Evolutionary conservation across 768 basidiomycete species (phyloP), one percentile per base, ranked within the genome.

Genomic region (Gelatoporia subvermispora): DNA sequence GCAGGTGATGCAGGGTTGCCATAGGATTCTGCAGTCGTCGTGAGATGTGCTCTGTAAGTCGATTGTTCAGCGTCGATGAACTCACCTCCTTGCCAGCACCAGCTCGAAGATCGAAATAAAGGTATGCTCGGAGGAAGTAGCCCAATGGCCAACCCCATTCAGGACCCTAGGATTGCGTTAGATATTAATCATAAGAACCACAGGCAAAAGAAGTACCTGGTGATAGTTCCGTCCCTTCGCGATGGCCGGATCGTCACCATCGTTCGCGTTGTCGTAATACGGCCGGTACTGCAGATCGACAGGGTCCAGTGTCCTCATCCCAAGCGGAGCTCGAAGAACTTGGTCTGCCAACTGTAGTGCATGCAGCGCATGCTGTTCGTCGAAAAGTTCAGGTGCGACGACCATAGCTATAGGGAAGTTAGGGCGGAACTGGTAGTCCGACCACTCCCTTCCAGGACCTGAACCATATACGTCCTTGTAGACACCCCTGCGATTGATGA

Each of bases 391-490:
- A 8, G 95, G 95, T 1, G 96, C 96, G 39, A 98, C 93, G 2
- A 86, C 79, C 94, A 98, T 97, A 0, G 96, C 91, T 50, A 97
- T 87, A 3, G 93, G 85, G 74, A 93, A 95, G 68, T 97, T 96
- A 59, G 83, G 80, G 51, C 93, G 79, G 56, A 96, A 78, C 67
- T 98, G 96, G 65, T 98, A 99, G 68, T 99, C 94, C 4, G 93
- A 90, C 93, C 93, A 97, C 67, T 95, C 90, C 47, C 91, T 79
- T 9, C 84, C 88, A 41, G 74, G 61, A 0, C 90, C 90, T 10
- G 96, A 93, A 35, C 94, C 92, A 56, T 87, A 87, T 7, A 98
- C 92, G 63, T 99, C 96, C 74, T 99, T 99, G 76, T 98, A 99
- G 62, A 97, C 95, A 4, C 95, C 96, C 49, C 96, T 78, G 13